phyloP scores from a whole-genome alignment of 306 rosid genomes.

The Parietaria judaica region DNA sequence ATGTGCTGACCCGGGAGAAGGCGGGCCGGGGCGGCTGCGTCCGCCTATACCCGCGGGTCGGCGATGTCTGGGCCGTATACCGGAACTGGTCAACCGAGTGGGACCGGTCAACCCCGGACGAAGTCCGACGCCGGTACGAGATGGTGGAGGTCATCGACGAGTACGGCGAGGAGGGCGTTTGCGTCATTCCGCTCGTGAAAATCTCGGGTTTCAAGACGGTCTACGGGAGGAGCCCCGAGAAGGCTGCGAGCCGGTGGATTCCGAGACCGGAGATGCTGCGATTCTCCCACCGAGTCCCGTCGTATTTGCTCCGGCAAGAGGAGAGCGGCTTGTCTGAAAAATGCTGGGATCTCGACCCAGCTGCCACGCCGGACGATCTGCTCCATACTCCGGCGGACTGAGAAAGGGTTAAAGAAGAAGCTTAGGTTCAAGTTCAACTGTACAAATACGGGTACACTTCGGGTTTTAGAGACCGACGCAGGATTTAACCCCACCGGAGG shows the following conservation, averaged over 20 bases:
- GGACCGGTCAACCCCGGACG: slow-evolving; percentile 80
- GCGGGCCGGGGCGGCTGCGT: slow-evolving; percentile 95
- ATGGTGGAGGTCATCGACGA: slow-evolving; percentile 96
- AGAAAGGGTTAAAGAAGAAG: slow-evolving; percentile 25
- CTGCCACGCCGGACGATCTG: slow-evolving; percentile 95
- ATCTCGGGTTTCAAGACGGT: slow-evolving; percentile 83
- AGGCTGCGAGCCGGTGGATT: slow-evolving; percentile 65
- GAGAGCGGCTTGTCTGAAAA: slow-evolving; percentile 50
- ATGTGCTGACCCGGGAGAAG: slow-evolving; percentile 59
- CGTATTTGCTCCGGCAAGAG: slow-evolving; percentile 62
- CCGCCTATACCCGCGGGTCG: slow-evolving; percentile 71
- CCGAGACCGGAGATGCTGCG: slow-evolving; percentile 82
- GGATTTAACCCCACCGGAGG: slow-evolving; percentile 41
- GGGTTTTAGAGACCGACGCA: slow-evolving; percentile 51
- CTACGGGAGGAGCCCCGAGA: slow-evolving; percentile 54
- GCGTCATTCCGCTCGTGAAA: slow-evolving; percentile 76
- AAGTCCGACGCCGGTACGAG: slow-evolving; percentile 82
- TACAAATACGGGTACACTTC: slow-evolving; percentile 56
- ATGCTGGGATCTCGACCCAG: slow-evolving; percentile 97
- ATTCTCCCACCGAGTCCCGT: slow-evolving; percentile 96
- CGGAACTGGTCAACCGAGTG: slow-evolving; percentile 79
- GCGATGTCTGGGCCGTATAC: slow-evolving; percentile 92
- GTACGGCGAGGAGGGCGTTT: slow-evolving; percentile 88
- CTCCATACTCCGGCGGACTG: slow-evolving; percentile 53
- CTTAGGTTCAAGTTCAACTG: slow-evolving; percentile 83